Base-by-base conservation (phyloP, 768 basidiomycete species). In the Termitomyces sp. region DNA sequence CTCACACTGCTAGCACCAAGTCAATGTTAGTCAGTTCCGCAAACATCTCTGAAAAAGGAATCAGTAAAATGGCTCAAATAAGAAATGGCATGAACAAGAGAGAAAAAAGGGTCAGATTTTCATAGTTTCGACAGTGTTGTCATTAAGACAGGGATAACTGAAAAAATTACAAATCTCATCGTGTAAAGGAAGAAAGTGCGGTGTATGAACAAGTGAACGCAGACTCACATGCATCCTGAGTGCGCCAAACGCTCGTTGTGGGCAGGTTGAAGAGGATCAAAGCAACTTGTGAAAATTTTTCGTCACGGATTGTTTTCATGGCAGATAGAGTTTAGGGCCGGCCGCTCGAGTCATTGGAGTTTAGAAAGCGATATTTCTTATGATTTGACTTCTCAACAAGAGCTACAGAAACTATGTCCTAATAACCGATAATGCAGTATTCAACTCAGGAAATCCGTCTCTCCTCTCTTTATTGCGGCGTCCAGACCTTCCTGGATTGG, bases 401-500 rank as follows among this genome's bases (percentile, higher is more conserved):
- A 5, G 8, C 16, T 27, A 50, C 39, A 32, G 24, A 13, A 27
- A 9, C 3, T 20, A 20, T 22, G 6, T 37, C 18, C 20, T 24
- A 9, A 10, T 42, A 7, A 32, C 31, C 32, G 18, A n/a, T 41
- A 4, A 20, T n/a, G 14, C 29, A 20, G 10, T 18, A 18, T 16
- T 70, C 57, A 69, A 34, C 71, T 72, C 37, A 72, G 55, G 60
- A 74, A 79, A 56, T 79, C 78, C 0, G 76, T 76, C 58, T 76
- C 78, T 1, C 79, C 76, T 56, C 75, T 76, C 64, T 78, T 74
- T 58, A 85, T 78, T 37, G 78, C 76, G 10, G 73, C 71, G 53
- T 82, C 74, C 49, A 87, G 63, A 5, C 75, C 80, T 57, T 77
- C 69, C 46, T 75, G 70, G 41, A 86, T 72, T 0, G 73, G 68